phyloP scores from a whole-genome alignment of 2,329 filamentous ascomycete species.

The Penicillium aurantiogriseum region DNA sequence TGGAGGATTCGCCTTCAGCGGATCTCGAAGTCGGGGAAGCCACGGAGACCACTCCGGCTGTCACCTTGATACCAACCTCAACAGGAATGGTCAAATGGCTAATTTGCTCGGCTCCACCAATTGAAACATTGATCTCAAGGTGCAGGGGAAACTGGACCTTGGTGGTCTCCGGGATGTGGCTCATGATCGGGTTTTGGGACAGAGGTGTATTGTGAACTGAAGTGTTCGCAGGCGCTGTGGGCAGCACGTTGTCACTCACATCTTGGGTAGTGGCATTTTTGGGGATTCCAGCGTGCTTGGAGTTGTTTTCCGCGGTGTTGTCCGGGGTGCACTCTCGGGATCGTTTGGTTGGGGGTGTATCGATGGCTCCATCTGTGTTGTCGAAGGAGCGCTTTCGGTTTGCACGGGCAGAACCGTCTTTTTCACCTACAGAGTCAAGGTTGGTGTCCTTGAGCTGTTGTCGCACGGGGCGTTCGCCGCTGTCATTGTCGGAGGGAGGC shows the following conservation, averaged over 20 bases:
- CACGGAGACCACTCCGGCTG: background rate
- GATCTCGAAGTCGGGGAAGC: background rate
- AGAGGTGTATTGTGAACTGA: background rate
- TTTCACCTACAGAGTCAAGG: slow-evolving; percentile 45
- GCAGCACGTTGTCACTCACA: background rate
- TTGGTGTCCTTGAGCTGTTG: slow-evolving; percentile 62
- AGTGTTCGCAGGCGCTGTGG: background rate
- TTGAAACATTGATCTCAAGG: background rate
- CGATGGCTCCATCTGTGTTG: slow-evolving; percentile 27
- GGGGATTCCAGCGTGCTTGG: slow-evolving; percentile 4
- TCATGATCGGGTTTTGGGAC: background rate
- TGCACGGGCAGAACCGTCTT: slow-evolving; percentile 9
- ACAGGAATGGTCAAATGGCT: background rate
- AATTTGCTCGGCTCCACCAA: background rate
- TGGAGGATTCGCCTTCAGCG: background rate
- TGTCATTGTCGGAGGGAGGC: slow-evolving; percentile 39
- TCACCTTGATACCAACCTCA: background rate
- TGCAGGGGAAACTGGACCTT: background rate
- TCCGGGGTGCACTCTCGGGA: slow-evolving; percentile 44
- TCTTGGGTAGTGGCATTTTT: background rate
- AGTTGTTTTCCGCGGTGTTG: slow-evolving; percentile 9
- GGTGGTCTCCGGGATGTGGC: background rate
- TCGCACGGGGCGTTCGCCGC: slow-evolving; percentile 57
- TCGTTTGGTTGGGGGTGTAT: slow-evolving; percentile 40
- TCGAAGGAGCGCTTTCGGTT: slow-evolving; percentile 38